Percentiles rank a stretch among this genome's conserved stretches.
Evolutionary conservation across 768 basidiomycete genomes (phyloP).

Genomic region (Mycena sanguinolenta): DNA sequence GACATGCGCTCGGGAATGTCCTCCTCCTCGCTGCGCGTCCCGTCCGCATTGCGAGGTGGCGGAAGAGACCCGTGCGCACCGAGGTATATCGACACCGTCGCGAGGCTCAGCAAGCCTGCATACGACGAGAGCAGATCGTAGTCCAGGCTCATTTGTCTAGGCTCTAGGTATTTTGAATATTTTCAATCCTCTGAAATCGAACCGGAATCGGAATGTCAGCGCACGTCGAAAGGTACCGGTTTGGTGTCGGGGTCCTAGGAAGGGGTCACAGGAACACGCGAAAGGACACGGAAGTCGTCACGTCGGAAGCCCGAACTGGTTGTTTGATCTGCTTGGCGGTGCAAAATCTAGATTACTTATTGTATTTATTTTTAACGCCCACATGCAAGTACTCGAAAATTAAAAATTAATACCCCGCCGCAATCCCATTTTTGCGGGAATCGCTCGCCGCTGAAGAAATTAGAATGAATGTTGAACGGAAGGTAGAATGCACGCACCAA

Average conservation of each 20-base stretch:
- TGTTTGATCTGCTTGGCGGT: background rate
- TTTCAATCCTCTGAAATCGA: no score
- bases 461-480: background rate
- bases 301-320: no score
- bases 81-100: conserved; percentile 74
- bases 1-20: conserved; percentile 72
- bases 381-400: no score
- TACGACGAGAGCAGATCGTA: conserved; percentile 78
- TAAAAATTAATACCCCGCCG: conserved; percentile 74
- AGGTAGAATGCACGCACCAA: conserved; percentile 59
- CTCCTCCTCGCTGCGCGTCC: conserved; percentile 59
- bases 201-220: background rate
- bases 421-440: conserved; percentile 93
- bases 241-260: conserved; percentile 2
- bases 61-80: conserved; percentile 79
- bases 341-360: no score
- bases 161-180: no score
- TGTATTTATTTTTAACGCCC: no score
- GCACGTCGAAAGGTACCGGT: background rate
- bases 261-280: background rate
- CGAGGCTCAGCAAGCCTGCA: conserved; percentile 75
- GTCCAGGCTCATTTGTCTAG: conserved; percentile 43
- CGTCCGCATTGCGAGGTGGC: conserved; percentile 28
- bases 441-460: conserved; percentile 81
- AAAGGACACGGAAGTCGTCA: no score